Evolutionary conservation across 192 early-diverging fungal genomes (phyloP).

Genomic region (Radiomyces spectabilis): DNA sequence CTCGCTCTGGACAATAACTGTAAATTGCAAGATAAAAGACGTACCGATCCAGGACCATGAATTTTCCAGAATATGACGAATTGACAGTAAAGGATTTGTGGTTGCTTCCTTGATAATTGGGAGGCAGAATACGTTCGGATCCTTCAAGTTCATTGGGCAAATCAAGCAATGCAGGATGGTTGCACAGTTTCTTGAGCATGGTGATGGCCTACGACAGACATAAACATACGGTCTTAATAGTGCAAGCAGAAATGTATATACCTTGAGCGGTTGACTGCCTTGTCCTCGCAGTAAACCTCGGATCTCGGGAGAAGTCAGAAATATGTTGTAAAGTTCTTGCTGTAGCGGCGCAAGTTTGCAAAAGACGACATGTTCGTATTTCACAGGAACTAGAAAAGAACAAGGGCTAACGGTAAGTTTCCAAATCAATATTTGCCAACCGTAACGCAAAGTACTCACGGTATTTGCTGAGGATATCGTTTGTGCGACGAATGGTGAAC

Average conservation of each 20-base stretch:
- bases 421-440: background rate
- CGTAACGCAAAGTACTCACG: slow-evolving; percentile 39
- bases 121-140: slow-evolving; percentile 48
- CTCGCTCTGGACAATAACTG: no score
- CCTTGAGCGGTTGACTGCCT: slow-evolving; percentile 74
- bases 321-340: slow-evolving; percentile 73
- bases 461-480: slow-evolving; percentile 95
- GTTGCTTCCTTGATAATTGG: slow-evolving; percentile 42
- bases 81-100: slow-evolving; percentile 11
- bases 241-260: slow-evolving; percentile 1
- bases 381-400: slow-evolving; percentile 75
- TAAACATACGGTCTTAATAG: background rate
- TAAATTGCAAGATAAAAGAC: no score
- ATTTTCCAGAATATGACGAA: slow-evolving; percentile 76
- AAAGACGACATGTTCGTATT: slow-evolving; percentile 99
- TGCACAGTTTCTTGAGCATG: slow-evolving; percentile 92
- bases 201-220: slow-evolving; percentile 61
- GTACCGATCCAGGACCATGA: slow-evolving; percentile 67
- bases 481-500: slow-evolving; percentile 96
- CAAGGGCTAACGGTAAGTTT: no score
- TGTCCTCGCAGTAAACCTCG: slow-evolving; percentile 62
- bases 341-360: slow-evolving; percentile 76
- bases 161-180: slow-evolving; percentile 89
- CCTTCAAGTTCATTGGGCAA: slow-evolving; percentile 50
- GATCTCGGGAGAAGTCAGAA: slow-evolving; percentile 60